Conservation (phyloP, 2,329 filamentous ascomycete genomes). For the Cladobotryum mycophilum region DNA sequence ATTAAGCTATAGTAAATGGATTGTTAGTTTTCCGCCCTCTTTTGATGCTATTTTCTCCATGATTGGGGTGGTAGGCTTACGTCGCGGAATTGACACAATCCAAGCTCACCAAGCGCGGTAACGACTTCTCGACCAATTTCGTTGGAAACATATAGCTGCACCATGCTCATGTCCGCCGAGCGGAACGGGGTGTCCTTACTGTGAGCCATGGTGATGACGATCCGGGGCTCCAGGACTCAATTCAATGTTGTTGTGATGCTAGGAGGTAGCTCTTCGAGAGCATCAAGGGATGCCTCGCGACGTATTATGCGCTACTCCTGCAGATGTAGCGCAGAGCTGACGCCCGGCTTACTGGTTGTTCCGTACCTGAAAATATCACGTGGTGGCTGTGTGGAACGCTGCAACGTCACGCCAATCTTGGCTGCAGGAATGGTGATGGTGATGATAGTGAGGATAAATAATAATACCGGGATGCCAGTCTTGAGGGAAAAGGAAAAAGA, state of each 20-base stretch:
- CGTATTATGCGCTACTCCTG: conserved; percentile 19
- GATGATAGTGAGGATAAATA: background rate
- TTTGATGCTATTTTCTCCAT: conserved; percentile 9
- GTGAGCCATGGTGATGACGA: conserved; percentile 49
- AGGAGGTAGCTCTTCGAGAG: conserved; percentile 21
- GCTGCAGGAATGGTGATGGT: background rate
- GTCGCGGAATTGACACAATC: conserved; percentile 94
- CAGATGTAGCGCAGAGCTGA: background rate
- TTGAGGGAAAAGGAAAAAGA: too few relatives aligned
- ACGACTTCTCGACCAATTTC: conserved; percentile 98
- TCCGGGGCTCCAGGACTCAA: conserved; percentile 25
- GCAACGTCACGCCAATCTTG: background rate
- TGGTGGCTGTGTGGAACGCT: conserved; percentile 11
- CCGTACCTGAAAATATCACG: conserved; percentile 21
- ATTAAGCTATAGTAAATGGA: conserved; percentile 62
- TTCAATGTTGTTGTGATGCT: conserved; percentile 17
- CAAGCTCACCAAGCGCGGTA: conserved; percentile 91
- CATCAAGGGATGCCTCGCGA: conserved; percentile 17
- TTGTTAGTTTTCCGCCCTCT: background rate
- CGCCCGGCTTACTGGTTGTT: conserved; percentile 20
- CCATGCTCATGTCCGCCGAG: conserved; percentile 99
- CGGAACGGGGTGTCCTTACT: conserved; percentile 93
- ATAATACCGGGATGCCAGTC: background rate
- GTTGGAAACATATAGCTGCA: conserved; percentile 98
- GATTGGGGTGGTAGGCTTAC: conserved; percentile 48